Evolutionary conservation across 305 asterid genomes (phyloP), one percentile per base, ranked within the genome.

Genomic region (Andrographis paniculata): DNA sequence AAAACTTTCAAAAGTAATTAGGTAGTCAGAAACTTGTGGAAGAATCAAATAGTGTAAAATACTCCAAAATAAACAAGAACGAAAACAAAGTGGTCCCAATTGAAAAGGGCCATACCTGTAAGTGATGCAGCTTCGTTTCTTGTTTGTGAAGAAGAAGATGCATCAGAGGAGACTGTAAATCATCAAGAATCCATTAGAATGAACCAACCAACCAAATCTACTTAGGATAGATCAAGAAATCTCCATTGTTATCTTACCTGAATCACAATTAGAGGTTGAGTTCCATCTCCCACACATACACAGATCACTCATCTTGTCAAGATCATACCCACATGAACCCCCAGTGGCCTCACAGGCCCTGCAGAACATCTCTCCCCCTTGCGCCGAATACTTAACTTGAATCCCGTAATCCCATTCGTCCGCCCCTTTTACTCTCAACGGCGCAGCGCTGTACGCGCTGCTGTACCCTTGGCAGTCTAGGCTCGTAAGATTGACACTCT

Each of bases 391-490:
- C 73, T 71, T 85, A 22, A 85, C 93, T 22, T 87, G 79, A n/a
- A 85, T 85, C 2, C 95, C 97, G 35, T 89, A 85, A 14, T 87
- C 75, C 95, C 97, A 89, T 27, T 57, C 80, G 27, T 63, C 76
- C 14, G 97, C 69, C 45, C 94, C 82, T 20, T 58, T 64, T 9
- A 71, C 79, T 55, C 72, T 67, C 68, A 89, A 17, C 0, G 95
- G 95, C 3, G 97, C 97, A 52, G 74, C 48, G 59, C 84, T 85
- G 38, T 84, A 89, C 0, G 95, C 94, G 41, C 97, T 89, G 59
- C 95, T 89, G 39, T 89, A 89, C 1, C 95, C 97, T 65, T 89
- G 85, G 57, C 97, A 89, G 11, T 73, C 85, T 0, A 89, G 87
- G 63, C 73, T 68, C 0, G 80, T 73, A 21, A 88, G 82, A 40